Percentiles rank a stretch among this genome's conserved stretches.
phyloP scores from a whole-genome alignment of 163 green algal species.

The Volvox carteri region DNA sequence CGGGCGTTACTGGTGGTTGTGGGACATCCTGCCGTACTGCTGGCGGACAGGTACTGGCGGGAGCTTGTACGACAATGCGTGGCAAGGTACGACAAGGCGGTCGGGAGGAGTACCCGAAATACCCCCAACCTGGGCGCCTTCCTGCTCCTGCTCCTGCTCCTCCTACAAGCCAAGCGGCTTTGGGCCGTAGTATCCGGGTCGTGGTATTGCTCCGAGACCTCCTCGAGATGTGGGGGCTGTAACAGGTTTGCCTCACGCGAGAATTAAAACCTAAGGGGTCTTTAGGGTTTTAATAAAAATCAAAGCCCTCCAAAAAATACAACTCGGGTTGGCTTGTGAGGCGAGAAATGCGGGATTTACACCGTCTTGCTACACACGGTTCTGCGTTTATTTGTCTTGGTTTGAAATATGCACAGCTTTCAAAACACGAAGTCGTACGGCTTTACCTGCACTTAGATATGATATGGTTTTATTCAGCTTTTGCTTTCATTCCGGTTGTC shows the following conservation, averaged over 20 bases:
- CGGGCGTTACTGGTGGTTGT: constrained; percentile 57
- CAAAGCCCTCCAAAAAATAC: too few relatives aligned
- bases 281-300: too few relatives aligned
- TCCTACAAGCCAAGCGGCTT: background rate
- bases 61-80: constrained; percentile 56
- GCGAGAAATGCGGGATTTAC: too few relatives aligned
- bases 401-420: too few relatives aligned
- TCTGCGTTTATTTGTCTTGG: too few relatives aligned
- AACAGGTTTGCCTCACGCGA: background rate
- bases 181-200: background rate
- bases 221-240: background rate
- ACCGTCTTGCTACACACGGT: background rate
- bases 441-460: background rate
- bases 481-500: background rate
- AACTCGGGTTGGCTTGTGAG: too few relatives aligned
- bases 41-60: constrained; percentile 44
- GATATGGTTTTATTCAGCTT: background rate
- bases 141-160: background rate
- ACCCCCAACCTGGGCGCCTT: too few relatives aligned
- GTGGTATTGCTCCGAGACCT: background rate
- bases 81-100: constrained; percentile 43
- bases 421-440: too few relatives aligned
- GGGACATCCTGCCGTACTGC: constrained; percentile 50
- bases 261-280: too few relatives aligned
- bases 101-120: too few relatives aligned